These are phyloP conservation scores for Talaromyces sp. DNA, from an alignment of 2,329 filamentous ascomycete genomes.

Conservation along the genomic window DNA sequence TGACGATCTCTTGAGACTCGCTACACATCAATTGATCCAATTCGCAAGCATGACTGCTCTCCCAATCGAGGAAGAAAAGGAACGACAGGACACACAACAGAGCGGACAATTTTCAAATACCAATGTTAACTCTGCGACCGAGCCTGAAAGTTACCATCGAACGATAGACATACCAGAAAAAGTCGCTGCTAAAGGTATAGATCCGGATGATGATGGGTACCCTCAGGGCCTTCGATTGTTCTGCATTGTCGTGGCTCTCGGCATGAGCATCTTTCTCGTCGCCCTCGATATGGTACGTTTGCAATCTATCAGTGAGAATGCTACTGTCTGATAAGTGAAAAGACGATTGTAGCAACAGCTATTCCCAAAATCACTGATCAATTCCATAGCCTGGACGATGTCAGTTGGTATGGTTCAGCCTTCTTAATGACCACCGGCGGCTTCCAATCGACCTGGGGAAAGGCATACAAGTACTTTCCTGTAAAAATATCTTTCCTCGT, in stretches of 20 bases:
- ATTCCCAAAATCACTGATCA: slow-evolving; percentile 27
- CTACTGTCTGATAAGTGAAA: not conserved
- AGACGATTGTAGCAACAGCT: slow-evolving; percentile 37
- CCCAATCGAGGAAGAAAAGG: not conserved
- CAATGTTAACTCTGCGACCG: not conserved
- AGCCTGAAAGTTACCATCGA: not conserved
- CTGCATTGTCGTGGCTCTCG: slow-evolving; percentile 35
- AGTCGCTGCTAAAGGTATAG: not conserved
- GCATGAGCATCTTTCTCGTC: slow-evolving; percentile 41
- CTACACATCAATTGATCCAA: not conserved
- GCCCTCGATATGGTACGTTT: slow-evolving; percentile 31
- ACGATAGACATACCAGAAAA: not conserved
- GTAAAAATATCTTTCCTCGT: slow-evolving; percentile 37
- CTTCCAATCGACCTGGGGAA: slow-evolving; percentile 34
- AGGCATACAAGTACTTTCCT: slow-evolving; percentile 30
- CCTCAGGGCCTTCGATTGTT: not conserved
- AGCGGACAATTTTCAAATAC: not conserved
- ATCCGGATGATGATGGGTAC: not conserved
- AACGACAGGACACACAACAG: not conserved
- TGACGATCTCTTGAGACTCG: not conserved
- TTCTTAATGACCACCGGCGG: slow-evolving; percentile 36
- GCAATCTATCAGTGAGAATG: not conserved
- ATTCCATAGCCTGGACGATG: slow-evolving; percentile 30
- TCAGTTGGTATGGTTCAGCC: slow-evolving; percentile 38
- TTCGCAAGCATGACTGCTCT: not conserved